Base-by-base conservation (phyloP, 208 protist species). In the Strigomonas culicis region DNA sequence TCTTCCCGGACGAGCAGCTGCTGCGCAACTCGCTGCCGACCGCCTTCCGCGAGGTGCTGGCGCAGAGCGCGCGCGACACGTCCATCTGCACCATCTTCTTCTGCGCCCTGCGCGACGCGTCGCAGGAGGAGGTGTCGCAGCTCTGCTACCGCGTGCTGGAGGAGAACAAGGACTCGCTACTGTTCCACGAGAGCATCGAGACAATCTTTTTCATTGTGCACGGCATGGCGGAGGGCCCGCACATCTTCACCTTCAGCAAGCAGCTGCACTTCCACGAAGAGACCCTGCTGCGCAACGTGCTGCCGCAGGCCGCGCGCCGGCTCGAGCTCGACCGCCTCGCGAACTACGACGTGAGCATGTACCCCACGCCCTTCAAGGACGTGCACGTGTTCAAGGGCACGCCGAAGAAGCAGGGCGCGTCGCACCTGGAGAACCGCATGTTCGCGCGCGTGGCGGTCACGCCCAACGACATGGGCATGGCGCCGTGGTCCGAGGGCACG, bases 401-500 rank as follows among this genome's bases (percentile, higher is more conserved):
- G 0, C 77, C 87, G 19, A 90, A 83, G 66, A 92, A 90, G 76
- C 34, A 52, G 3, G 67, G 63, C 34, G 66, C 76, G 0, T 74
- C 73, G 21, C 63, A 60, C 34, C 64, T 95, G 32, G 90, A 98
- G 72, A 79, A 84, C 47, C 86, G 96, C 53, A 90, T 98, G 61
- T 99, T 99, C 72, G 95, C 97, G 21, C 84, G 97, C 17, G 79
- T 96, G 6, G 80, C 96, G 39, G 80, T 98, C 4, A 90, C 84
- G 44, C 84, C 93, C 39, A 72, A 89, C 43, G 92, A 97, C 75
- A 70, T 97, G 53, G 72, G 79, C 65, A 79, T 89, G 58, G 64
- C 66, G n/a, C 68, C 81, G 62, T 93, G 82, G 85, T 84, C 84
- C 25, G 84, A 81, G 50, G 80, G 58, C 44, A 89, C 75, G 28